Evolutionary conservation across 495 filamentous ascomycete genomes (phyloP).

Genomic region (Echria macrotheca): DNA sequence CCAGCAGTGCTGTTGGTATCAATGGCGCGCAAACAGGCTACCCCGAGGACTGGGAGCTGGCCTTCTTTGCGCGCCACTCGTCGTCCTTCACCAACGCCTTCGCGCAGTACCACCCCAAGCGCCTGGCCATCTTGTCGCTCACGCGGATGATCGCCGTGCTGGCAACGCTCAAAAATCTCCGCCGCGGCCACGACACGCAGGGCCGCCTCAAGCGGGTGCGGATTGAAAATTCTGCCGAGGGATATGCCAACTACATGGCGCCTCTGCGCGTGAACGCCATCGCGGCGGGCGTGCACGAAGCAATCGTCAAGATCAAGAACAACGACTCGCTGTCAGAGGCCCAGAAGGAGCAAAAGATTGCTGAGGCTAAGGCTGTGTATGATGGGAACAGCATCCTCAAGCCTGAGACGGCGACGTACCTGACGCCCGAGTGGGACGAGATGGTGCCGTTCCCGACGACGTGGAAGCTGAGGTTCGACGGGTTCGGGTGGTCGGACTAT

Average conservation of each 20-base stretch:
- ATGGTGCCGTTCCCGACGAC: constrained; percentile 18
- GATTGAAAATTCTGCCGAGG: neutral
- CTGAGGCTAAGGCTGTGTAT: neutral
- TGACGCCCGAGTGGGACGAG: constrained; percentile 18
- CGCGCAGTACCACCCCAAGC: constrained; percentile 2
- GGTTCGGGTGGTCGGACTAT: constrained; percentile 15
- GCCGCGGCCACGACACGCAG: constrained; percentile 15
- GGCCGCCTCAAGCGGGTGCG: constrained; percentile 12
- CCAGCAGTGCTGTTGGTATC: too few relatives aligned
- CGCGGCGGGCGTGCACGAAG: neutral
- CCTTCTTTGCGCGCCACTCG: constrained; percentile 8
- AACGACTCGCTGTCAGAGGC: neutral
- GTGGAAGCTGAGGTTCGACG: constrained; percentile 17
- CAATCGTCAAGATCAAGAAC: neutral
- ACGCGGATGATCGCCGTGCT: constrained; percentile 11
- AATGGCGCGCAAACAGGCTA: too few relatives aligned
- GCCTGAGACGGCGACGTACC: constrained; percentile 11
- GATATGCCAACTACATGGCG: constrained; percentile 15
- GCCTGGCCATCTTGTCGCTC: constrained; percentile 1
- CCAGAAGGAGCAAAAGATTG: neutral
- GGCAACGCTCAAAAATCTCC: constrained; percentile 11
- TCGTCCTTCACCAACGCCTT: constrained; percentile 3
- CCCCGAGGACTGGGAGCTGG: constrained; percentile 1
- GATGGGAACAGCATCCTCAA: neutral
- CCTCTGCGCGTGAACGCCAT: constrained; percentile 10